A percentile compares a stretch with the other conserved stretches of the same genome.
These are phyloP conservation scores for Penicillium tannophilum DNA, from an alignment of 495 filamentous ascomycete species.

Conservation along the genomic window DNA sequence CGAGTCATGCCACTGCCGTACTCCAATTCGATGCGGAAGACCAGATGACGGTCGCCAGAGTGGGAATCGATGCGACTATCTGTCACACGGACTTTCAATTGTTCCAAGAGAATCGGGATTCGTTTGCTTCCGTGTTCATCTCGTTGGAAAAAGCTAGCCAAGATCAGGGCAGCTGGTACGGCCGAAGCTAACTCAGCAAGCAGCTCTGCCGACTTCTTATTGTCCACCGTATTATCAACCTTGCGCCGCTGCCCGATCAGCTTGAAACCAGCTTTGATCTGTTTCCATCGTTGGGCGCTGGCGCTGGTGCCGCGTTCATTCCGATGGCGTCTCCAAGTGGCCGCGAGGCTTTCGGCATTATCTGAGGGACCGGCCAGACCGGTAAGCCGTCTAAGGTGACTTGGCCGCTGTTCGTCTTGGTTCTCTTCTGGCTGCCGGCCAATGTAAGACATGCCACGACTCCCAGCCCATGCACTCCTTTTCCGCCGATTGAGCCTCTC, in stretches of 20 bases:
- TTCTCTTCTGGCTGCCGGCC: conserved; percentile 42
- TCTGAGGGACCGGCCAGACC: conserved; percentile 66
- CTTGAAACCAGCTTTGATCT: conserved; percentile 81
- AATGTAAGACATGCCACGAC: conserved; percentile 58
- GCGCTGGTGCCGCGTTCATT: conserved; percentile 68
- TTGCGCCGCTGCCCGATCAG: conserved; percentile 78
- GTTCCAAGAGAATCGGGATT: conserved; percentile 92
- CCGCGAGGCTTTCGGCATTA: conserved; percentile 47
- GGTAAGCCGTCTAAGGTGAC: conserved; percentile 75
- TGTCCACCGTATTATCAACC: conserved; percentile 81
- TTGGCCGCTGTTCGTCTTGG: conserved; percentile 61
- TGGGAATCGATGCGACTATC: conserved; percentile 70
- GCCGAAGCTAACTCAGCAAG: conserved; percentile 94
- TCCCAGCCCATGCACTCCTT: conserved; percentile 55
- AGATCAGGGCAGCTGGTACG: conserved; percentile 85
- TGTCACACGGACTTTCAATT: conserved; percentile 84
- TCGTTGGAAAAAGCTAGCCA: conserved; percentile 95
- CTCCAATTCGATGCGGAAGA: conserved; percentile 91
- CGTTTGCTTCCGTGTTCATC: conserved; percentile 95
- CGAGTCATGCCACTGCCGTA: conserved; percentile 94
- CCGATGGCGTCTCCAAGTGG: conserved; percentile 56
- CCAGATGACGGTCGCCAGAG: conserved; percentile 75
- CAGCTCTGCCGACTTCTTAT: conserved; percentile 92
- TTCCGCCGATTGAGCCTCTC: conserved; percentile 66
- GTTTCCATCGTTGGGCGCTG: conserved; percentile 82